A percentile compares a stretch with the other conserved stretches of the same genome.
These are phyloP conservation scores for Omphalotus olearius DNA, from an alignment of 1,284 basidiomycete species.

Conservation along the genomic window DNA sequence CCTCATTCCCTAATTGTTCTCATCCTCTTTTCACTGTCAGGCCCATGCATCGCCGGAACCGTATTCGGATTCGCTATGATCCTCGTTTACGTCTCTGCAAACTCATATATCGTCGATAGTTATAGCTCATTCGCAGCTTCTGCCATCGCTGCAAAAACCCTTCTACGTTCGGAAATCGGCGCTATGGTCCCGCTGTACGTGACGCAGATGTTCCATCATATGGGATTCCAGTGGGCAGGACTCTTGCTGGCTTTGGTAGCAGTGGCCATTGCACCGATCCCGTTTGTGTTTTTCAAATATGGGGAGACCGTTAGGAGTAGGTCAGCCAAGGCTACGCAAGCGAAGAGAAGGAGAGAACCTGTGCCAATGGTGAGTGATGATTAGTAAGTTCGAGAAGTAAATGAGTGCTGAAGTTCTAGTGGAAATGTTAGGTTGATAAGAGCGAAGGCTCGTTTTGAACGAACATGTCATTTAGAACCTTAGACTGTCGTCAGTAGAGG, in stretches of 20 bases:
- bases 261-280: constrained; percentile 32
- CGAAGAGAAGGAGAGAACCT: constrained; percentile 9
- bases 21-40: constrained; percentile 10
- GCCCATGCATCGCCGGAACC: constrained; percentile 29
- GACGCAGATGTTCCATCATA: constrained; percentile 35
- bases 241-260: constrained; percentile 31
- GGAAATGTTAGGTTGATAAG: no score
- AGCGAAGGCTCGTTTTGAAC: no score
- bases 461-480: no score
- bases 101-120: constrained; percentile 40
- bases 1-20: background rate
- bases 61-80: constrained; percentile 37
- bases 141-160: constrained; percentile 39
- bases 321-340: constrained; percentile 16
- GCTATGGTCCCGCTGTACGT: constrained; percentile 37
- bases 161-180: constrained; percentile 32
- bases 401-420: no score
- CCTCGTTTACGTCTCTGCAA: constrained; percentile 36
- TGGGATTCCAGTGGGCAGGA: constrained; percentile 37
- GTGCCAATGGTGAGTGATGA: no score
- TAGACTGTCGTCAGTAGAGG: no score
- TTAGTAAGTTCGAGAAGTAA: no score
- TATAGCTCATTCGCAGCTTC: constrained; percentile 36
- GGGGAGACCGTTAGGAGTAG: constrained; percentile 27
- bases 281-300: constrained; percentile 34